Conservation (phyloP, 805 yeast species). For the Barnettozyma botsteinii region DNA sequence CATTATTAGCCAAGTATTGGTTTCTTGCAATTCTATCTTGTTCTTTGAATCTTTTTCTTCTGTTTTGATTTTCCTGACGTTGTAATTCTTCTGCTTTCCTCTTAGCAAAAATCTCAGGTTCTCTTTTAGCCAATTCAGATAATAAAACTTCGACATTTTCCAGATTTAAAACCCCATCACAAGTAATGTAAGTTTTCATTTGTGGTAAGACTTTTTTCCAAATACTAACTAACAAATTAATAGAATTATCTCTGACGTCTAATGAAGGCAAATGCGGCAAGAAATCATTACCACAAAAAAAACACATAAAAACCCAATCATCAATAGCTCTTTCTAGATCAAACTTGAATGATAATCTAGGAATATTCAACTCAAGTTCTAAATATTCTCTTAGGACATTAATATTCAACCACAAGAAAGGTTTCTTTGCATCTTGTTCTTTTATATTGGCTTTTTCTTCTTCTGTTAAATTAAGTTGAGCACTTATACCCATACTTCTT, state of each 20-base stretch:
- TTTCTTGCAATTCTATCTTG: conserved; percentile 41
- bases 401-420: conserved; percentile 91
- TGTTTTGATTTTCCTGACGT: conserved; percentile 56
- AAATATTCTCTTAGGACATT: conserved; percentile 84
- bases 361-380: conserved; percentile 70
- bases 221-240: conserved; percentile 69
- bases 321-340: conserved; percentile 95
- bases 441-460: conserved; percentile 40
- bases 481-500: conserved; percentile 38
- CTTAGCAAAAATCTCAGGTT: conserved; percentile 68
- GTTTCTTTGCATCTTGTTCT: conserved; percentile 48
- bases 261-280: conserved; percentile 92
- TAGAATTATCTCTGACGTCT: conserved; percentile 92
- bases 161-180: conserved; percentile 80
- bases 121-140: conserved; percentile 60
- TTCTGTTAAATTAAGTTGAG: conserved; percentile 52
- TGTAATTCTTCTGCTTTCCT: conserved; percentile 66
- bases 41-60: conserved; percentile 45
- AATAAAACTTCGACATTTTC: conserved; percentile 71
- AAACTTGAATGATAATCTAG: conserved; percentile 63
- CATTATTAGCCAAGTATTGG: conserved; percentile 39
- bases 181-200: conserved; percentile 73
- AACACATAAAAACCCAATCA: conserved; percentile 98
- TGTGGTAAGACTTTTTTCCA: conserved; percentile 75
- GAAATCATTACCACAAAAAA: conserved; percentile 97